Conservation (phyloP, 495 filamentous ascomycete species). For the Barbatosphaeria neglecta region DNA sequence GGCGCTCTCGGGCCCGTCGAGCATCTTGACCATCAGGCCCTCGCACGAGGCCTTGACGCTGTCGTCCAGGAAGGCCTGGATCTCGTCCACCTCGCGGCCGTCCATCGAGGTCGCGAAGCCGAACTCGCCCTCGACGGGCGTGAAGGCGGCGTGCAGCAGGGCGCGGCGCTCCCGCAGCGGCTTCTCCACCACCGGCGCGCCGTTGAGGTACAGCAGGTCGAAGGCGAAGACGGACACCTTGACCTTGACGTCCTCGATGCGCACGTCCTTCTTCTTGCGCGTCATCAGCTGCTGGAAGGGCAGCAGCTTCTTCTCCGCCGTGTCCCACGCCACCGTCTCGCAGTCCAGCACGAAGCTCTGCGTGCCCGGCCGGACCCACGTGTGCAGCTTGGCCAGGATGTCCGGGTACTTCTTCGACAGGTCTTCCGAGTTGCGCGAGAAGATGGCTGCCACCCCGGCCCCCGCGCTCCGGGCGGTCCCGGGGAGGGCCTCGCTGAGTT, state of each 20-base stretch:
- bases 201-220: slow-evolving; percentile 87
- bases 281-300: slow-evolving; percentile 99
- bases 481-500: slow-evolving; percentile 41
- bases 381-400: slow-evolving; percentile 72
- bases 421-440: slow-evolving; percentile 94
- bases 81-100: slow-evolving; percentile 83
- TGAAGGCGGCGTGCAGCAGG: slow-evolving; percentile 62
- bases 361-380: slow-evolving; percentile 81
- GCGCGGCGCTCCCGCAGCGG: slow-evolving; percentile 73
- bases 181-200: slow-evolving; percentile 81
- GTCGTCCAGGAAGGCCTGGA: slow-evolving; percentile 83
- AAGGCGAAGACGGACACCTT: slow-evolving; percentile 98
- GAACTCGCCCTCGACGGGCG: slow-evolving; percentile 76
- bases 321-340: slow-evolving; percentile 97
- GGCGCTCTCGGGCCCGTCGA: slow-evolving; percentile 78
- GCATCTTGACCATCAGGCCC: slow-evolving; percentile 98
- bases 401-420: slow-evolving; percentile 96
- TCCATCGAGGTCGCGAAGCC: slow-evolving; percentile 79
- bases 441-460: slow-evolving; percentile 72
- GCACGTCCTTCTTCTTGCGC: slow-evolving; percentile 92
- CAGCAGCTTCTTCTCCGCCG: slow-evolving; percentile 79
- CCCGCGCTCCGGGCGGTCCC: slow-evolving; percentile 39
- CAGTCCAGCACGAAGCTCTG: slow-evolving; percentile 95
- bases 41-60: slow-evolving; percentile 90
- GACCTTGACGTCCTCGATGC: slow-evolving; percentile 90